A percentile compares a stretch with the other conserved stretches of the same genome.
Evolutionary conservation across 768 basidiomycete genomes (phyloP).

Genomic region (Tubosaeta sp.): DNA sequence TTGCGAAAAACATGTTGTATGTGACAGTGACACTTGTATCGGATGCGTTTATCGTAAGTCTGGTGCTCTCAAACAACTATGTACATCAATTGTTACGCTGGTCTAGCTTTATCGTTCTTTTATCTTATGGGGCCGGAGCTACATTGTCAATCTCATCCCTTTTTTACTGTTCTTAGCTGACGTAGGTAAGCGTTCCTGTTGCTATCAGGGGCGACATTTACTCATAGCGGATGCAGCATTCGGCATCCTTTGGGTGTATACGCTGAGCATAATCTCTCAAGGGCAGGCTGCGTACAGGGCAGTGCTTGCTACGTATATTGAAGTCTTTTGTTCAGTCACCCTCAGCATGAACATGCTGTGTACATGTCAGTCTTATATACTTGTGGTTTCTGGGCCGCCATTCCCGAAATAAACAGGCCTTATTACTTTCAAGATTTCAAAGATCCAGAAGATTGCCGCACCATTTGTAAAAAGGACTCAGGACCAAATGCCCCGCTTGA

Average conservation of each 20-base stretch:
- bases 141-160: neutral
- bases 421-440: neutral
- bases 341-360: neutral
- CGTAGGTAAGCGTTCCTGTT: neutral
- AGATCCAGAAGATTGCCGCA: neutral
- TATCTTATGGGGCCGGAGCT: neutral
- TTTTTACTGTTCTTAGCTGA: neutral
- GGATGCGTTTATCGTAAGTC: neutral
- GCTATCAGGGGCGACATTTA: too few species aligned
- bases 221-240: neutral
- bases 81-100: neutral
- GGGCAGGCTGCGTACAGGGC: neutral
- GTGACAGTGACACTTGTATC: neutral
- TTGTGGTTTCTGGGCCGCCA: neutral
- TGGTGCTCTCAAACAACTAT: too few species aligned
- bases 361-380: neutral
- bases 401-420: neutral
- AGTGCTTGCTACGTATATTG: neutral
- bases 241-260: conserved; percentile 1
- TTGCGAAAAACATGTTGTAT: neutral
- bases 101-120: neutral
- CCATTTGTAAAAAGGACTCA: neutral
- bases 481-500: neutral
- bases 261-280: neutral
- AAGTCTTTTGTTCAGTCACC: neutral